Evolutionary conservation across 2,329 filamentous ascomycete species (phyloP), one percentile per base, ranked within the genome.

Genomic region (Phyllosticta citribraziliensis): DNA sequence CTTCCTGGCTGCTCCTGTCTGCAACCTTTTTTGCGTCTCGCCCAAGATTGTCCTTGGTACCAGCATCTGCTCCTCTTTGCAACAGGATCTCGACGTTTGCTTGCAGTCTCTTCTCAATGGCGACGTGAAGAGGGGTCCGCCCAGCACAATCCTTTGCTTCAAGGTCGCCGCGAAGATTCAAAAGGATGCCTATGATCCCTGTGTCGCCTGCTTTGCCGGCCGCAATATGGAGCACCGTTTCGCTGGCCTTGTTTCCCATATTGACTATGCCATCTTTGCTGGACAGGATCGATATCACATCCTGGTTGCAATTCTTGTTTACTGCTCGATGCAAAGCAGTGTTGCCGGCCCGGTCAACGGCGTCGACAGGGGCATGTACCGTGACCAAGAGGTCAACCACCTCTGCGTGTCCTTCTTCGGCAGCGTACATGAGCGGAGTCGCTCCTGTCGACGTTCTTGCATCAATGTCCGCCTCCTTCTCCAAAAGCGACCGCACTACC

Each of bases 381-480:
- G 54, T 52, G 27, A 61, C 50, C 27, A 61, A n/a, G 19, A 61
- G 50, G 14, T 55, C 17, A 17, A 61, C 55, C n/a, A 56, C 51
- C 3, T 54, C 56, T 17, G 50, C 9, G 10, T 61, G 59, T 12
- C 47, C 52, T 30, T 61, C 59, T 30, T 61, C 59, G 14, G 59
- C 59, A 5, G 59, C 54, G 40, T 56, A 56, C 59, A 61, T 61
- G 25, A 61, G n/a, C n/a, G 59, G 47, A 8, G 59, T 57, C 20
- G 54, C 59, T n/a, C 59, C 59, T 19, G 59, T 56, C 11, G 59
- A 61, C 3, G 59, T 61, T 19, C 22, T 57, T 1, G 59, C 59
- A 52, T 61, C 59, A n/a, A 61, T 56, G 12, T 61, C 50, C 22
- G 59, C 59, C 22, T 56, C 47, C n/a, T 57, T 61, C 17, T 61